These are phyloP conservation scores for Cyclospora cayetanensis DNA, from an alignment of 169 alveolate species.

Conservation along the genomic window DNA sequence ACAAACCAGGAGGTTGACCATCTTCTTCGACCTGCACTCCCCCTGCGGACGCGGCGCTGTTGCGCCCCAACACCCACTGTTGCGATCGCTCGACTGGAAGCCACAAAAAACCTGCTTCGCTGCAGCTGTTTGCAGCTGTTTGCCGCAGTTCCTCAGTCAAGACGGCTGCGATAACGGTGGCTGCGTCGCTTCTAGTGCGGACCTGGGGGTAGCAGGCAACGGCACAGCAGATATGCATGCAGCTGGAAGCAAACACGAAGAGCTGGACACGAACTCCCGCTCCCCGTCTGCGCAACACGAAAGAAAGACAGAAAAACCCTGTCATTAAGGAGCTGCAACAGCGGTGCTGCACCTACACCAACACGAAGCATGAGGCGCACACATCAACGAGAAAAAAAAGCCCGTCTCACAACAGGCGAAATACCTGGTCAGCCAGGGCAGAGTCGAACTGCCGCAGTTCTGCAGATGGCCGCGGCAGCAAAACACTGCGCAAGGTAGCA, in stretches of 20 bases:
- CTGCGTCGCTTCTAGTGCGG: background rate
- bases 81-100: background rate
- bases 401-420: too few relatives aligned
- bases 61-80: background rate
- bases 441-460: background rate
- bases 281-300: too few relatives aligned
- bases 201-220: background rate
- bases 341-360: background rate
- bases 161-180: background rate
- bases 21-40: background rate
- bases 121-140: background rate
- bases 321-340: background rate
- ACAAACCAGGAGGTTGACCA: too few relatives aligned
- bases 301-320: too few relatives aligned
- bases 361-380: background rate
- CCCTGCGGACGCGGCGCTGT: background rate
- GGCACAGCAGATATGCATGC: background rate
- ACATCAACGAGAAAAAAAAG: too few relatives aligned
- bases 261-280: too few relatives aligned
- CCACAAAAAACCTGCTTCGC: background rate
- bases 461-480: background rate
- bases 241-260: too few relatives aligned
- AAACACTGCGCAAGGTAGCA: slow-evolving; percentile 1
- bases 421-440: background rate
- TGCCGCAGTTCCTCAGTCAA: background rate